phyloP scores from a whole-genome alignment of 495 filamentous ascomycete genomes.

The Talaromyces thailandensis region DNA sequence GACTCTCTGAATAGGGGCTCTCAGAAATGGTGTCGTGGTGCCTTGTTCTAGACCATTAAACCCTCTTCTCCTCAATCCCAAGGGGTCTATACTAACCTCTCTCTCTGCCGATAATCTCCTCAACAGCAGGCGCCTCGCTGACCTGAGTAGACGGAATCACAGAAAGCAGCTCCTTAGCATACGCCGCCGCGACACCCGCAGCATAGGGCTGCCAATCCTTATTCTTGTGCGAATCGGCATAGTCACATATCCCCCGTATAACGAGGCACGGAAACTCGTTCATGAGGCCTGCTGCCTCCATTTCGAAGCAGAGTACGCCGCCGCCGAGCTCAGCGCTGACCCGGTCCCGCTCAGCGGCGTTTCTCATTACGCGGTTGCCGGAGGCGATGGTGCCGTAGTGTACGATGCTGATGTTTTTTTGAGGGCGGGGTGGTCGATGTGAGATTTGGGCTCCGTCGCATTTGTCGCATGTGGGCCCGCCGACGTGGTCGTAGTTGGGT shows the following conservation, averaged over 20 bases:
- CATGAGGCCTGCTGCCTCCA: constrained; percentile 37
- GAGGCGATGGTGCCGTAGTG: constrained; percentile 34
- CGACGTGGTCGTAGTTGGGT: not conserved
- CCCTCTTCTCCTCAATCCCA: too few relatives aligned
- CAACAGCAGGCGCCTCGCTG: too few relatives aligned
- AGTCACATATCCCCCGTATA: constrained; percentile 32
- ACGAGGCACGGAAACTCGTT: constrained; percentile 27
- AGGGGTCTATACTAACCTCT: too few relatives aligned
- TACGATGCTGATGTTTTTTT: not conserved
- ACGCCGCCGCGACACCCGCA: constrained; percentile 27
- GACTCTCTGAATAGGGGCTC: too few relatives aligned
- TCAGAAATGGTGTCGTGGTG: too few relatives aligned
- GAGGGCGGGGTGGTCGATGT: too few relatives aligned
- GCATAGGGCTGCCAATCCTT: constrained; percentile 31
- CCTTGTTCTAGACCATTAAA: too few relatives aligned
- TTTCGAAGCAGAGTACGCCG: constrained; percentile 25
- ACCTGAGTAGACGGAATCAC: not conserved
- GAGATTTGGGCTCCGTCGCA: not conserved
- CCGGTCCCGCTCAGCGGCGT: constrained; percentile 8
- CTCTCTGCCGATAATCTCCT: too few relatives aligned
- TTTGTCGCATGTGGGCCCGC: not conserved
- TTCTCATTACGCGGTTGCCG: constrained; percentile 22
- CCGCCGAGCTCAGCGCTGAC: constrained; percentile 3
- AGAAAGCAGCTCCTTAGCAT: constrained; percentile 20
- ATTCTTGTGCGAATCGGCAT: constrained; percentile 32